Conservation (phyloP, 495 filamentous ascomycete genomes). For the Podospora appendiculata region DNA sequence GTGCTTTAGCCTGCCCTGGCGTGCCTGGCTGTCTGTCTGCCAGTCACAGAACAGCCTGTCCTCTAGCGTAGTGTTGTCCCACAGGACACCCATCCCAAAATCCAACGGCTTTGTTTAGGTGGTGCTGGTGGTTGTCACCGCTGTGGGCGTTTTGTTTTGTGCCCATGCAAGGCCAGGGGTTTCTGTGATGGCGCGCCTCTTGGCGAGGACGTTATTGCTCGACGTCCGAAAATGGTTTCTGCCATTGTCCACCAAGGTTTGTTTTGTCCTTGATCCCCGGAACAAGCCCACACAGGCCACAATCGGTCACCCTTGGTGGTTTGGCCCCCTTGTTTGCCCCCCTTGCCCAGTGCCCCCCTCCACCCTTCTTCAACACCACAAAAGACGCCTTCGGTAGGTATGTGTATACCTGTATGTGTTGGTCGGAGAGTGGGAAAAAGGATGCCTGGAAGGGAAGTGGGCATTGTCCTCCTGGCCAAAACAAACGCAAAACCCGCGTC, state of each 20-base stretch:
- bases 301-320: neutral
- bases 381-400: neutral
- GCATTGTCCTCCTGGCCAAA: neutral
- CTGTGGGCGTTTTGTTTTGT: too few relatives aligned
- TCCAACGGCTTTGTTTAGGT: too few relatives aligned
- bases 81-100: too few relatives aligned
- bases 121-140: too few relatives aligned
- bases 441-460: too few relatives aligned
- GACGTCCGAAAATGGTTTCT: neutral
- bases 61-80: too few relatives aligned
- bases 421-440: neutral
- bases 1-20: too few relatives aligned
- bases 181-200: neutral
- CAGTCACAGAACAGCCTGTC: too few relatives aligned
- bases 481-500: neutral
- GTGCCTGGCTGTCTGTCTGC: too few relatives aligned
- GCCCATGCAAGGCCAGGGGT: neutral
- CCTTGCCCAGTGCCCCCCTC: neutral
- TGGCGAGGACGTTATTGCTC: conserved; percentile 1
- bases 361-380: neutral
- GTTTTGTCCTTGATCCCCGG: neutral
- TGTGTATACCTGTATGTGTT: neutral
- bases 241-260: too few relatives aligned
- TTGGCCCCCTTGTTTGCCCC: neutral
- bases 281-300: neutral